Evolutionary conservation across 371 early-diverging fungal species (phyloP).

Genomic region (Catenaria anguillulae): DNA sequence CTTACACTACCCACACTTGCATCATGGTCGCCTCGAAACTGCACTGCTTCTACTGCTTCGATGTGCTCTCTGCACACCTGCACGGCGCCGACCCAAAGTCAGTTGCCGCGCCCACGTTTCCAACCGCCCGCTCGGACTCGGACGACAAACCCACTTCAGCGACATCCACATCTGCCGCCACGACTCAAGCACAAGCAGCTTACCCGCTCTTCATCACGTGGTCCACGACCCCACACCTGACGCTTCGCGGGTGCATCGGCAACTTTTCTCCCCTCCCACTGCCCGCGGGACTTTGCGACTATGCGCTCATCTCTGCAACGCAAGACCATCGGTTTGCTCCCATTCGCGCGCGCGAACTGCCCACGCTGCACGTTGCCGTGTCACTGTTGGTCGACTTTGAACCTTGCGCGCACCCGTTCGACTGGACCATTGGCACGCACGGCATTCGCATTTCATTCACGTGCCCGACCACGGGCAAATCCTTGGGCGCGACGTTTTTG

Average conservation of each 20-base stretch:
- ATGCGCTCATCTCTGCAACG: constrained; percentile 71
- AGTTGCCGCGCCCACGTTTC: background rate
- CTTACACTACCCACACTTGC: too few species aligned
- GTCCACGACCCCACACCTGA: constrained; percentile 24
- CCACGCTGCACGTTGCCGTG: constrained; percentile 51
- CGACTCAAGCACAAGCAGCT: background rate
- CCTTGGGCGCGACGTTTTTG: constrained; percentile 67
- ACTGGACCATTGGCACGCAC: constrained; percentile 83
- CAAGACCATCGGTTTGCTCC: constrained; percentile 69
- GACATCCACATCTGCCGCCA: background rate
- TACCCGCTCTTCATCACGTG: constrained; percentile 85
- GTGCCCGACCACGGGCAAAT: constrained; percentile 22
- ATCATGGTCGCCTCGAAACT: constrained; percentile 28
- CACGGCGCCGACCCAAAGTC: constrained; percentile 14
- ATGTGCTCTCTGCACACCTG: constrained; percentile 39
- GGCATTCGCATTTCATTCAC: constrained; percentile 64
- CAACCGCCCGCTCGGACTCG: too few species aligned
- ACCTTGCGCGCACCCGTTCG: constrained; percentile 45
- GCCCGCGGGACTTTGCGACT: constrained; percentile 53
- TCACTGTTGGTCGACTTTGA: constrained; percentile 79
- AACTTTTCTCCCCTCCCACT: constrained; percentile 63
- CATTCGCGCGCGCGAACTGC: constrained; percentile 47
- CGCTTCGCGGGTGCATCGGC: constrained; percentile 85
- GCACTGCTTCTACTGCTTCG: constrained; percentile 62
- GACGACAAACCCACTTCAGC: background rate